Evolutionary conservation across 2,329 filamentous ascomycete genomes (phyloP).

Genomic region (Plenodomus lindquistii): DNA sequence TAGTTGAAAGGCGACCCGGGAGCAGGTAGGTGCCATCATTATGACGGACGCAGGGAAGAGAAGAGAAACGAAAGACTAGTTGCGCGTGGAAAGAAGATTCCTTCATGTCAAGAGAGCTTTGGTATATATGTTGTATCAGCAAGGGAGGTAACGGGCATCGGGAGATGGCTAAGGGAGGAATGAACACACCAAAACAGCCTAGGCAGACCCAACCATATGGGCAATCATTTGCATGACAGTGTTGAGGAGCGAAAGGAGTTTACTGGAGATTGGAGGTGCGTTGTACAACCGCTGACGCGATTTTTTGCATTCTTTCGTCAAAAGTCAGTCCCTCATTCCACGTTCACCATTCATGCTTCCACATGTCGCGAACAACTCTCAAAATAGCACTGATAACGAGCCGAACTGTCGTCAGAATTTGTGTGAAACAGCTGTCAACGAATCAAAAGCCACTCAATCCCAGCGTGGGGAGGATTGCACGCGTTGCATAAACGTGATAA

Average conservation of each 20-base stretch:
- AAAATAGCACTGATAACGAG: slow-evolving; percentile 3
- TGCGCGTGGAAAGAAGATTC: slow-evolving; percentile 1
- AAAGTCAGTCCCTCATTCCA: slow-evolving; percentile 11
- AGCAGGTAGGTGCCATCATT: slow-evolving; percentile 10
- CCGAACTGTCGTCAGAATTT: neutral
- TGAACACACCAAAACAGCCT: slow-evolving; percentile 8
- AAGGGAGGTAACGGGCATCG: slow-evolving; percentile 12
- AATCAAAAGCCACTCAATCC: neutral
- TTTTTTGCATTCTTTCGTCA: slow-evolving; percentile 11
- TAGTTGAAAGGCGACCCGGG: slow-evolving; percentile 8
- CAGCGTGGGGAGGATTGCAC: neutral
- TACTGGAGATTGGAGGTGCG: slow-evolving; percentile 4
- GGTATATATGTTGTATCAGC: slow-evolving; percentile 15
- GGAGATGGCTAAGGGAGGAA: slow-evolving; percentile 16
- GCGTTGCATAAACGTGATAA: neutral
- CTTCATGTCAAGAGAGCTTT: slow-evolving; percentile 1
- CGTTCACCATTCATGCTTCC: slow-evolving; percentile 13
- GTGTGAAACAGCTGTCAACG: neutral
- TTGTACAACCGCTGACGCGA: slow-evolving; percentile 12
- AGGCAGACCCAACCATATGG: slow-evolving; percentile 7
- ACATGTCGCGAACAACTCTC: slow-evolving; percentile 7
- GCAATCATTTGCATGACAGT: slow-evolving; percentile 13
- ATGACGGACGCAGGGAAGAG: slow-evolving; percentile 3
- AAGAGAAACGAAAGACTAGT: slow-evolving; percentile 10
- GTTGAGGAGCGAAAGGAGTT: slow-evolving; percentile 10